phyloP scores from a whole-genome alignment of 805 yeast genomes.

The Tetrapisispora nanseiensis region DNA sequence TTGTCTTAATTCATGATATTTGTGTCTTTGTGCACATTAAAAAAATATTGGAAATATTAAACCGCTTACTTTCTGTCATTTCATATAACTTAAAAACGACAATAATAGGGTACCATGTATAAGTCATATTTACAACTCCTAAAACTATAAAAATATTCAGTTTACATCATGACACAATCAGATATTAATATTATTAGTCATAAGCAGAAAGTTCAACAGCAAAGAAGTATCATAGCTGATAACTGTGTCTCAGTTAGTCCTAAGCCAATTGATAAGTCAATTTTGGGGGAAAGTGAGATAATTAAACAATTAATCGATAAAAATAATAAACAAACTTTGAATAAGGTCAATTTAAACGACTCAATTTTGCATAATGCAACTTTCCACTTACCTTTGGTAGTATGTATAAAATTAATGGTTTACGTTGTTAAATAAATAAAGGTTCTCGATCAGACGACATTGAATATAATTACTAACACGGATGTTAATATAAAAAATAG shows the following conservation, averaged over 20 bases:
- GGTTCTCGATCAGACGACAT: too few relatives aligned
- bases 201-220: neutral
- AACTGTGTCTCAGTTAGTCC: too few relatives aligned
- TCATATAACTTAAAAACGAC: neutral
- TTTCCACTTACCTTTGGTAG: neutral
- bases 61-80: neutral
- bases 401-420: neutral
- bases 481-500: constrained; percentile 5
- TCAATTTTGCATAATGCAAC: neutral
- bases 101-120: neutral
- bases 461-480: neutral
- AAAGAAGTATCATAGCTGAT: neutral
- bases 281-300: too few relatives aligned
- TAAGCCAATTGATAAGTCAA: too few relatives aligned
- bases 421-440: too few relatives aligned
- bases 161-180: neutral
- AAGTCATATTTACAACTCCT: too few relatives aligned
- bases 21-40: neutral
- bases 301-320: too few relatives aligned
- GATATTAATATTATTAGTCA: constrained; percentile 1
- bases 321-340: too few relatives aligned
- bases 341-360: neutral
- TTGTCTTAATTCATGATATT: too few relatives aligned
- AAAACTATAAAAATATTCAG: too few relatives aligned
- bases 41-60: too few relatives aligned